Evolutionary conservation across 495 filamentous ascomycete species (phyloP).

Genomic region (Melanomma pulvis-pyrius): DNA sequence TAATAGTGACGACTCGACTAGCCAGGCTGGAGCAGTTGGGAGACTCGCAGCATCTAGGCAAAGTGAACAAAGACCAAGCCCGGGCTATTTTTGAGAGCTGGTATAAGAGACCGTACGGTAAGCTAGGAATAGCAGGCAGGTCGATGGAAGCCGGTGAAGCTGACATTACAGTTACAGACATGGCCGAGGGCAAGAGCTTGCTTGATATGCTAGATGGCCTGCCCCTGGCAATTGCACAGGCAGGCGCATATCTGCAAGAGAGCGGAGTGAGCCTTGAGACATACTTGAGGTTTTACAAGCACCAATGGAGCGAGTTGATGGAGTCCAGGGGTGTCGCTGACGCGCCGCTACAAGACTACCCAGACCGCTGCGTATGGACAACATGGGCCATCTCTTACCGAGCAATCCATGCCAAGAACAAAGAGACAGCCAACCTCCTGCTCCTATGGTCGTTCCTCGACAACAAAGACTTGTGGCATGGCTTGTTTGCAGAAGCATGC

Average conservation of each 20-base stretch:
- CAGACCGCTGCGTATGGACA: slow-evolving; percentile 28
- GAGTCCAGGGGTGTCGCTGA: not conserved
- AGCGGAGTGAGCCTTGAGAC: not conserved
- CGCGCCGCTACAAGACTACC: slow-evolving; percentile 24
- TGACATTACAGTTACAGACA: slow-evolving; percentile 16
- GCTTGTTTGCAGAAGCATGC: slow-evolving; percentile 14
- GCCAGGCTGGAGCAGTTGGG: slow-evolving; percentile 31
- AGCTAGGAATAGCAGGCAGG: not conserved
- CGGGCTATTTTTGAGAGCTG: slow-evolving; percentile 33
- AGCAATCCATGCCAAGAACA: slow-evolving; percentile 3
- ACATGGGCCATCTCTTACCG: slow-evolving; percentile 36
- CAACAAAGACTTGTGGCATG: slow-evolving; percentile 32
- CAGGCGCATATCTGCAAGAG: slow-evolving; percentile 37
- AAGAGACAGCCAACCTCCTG: slow-evolving; percentile 29
- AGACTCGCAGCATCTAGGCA: slow-evolving; percentile 31
- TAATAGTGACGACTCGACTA: slow-evolving; percentile 52
- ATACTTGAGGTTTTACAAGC: slow-evolving; percentile 26
- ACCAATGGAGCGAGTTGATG: slow-evolving; percentile 26
- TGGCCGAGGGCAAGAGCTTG: slow-evolving; percentile 10
- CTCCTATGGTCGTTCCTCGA: slow-evolving; percentile 35
- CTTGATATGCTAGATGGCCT: slow-evolving; percentile 38
- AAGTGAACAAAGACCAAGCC: slow-evolving; percentile 30
- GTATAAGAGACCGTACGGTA: slow-evolving; percentile 20
- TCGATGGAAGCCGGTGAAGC: not conserved
- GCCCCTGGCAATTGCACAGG: slow-evolving; percentile 40